Conservation (phyloP, 805 yeast genomes). For the Komagataella mondaviorum region DNA sequence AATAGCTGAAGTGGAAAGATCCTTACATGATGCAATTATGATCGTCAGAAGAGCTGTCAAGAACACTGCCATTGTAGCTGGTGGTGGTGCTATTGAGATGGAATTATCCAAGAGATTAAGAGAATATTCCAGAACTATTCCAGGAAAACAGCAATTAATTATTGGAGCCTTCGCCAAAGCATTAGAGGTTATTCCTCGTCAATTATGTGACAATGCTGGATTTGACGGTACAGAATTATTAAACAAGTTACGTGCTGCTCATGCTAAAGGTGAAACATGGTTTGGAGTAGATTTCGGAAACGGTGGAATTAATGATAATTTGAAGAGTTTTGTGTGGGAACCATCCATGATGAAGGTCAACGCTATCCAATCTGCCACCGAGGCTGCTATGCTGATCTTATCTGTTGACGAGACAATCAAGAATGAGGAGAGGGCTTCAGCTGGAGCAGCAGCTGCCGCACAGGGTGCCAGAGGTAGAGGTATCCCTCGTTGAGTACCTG, state of each 20-base stretch:
- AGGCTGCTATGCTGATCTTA: conserved; percentile 85
- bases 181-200: conserved; percentile 92
- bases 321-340: conserved; percentile 90
- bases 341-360: conserved; percentile 90
- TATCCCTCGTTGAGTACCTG: conserved; percentile 27
- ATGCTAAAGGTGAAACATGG: conserved; percentile 87
- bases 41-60: conserved; percentile 90
- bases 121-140: conserved; percentile 74
- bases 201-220: conserved; percentile 97
- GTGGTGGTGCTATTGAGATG: conserved; percentile 99
- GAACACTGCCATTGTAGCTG: conserved; percentile 83
- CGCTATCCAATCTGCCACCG: conserved; percentile 92
- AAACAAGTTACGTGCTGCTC: conserved; percentile 83
- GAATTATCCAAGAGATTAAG: conserved; percentile 82
- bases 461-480: conserved; percentile 62
- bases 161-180: conserved; percentile 91
- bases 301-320: conserved; percentile 73
- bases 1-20: conserved; percentile 95
- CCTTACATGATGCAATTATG: conserved; percentile 97
- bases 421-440: conserved; percentile 49
- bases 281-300: conserved; percentile 84
- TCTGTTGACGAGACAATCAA: conserved; percentile 93
- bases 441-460: conserved; percentile 33
- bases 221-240: conserved; percentile 93
- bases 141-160: conserved; percentile 92